A percentile compares a stretch with the other conserved stretches of the same genome.
These are phyloP conservation scores for Microstegium vimineum DNA, from an alignment of 176 grass and related monocot genomes.

Conservation along the genomic window DNA sequence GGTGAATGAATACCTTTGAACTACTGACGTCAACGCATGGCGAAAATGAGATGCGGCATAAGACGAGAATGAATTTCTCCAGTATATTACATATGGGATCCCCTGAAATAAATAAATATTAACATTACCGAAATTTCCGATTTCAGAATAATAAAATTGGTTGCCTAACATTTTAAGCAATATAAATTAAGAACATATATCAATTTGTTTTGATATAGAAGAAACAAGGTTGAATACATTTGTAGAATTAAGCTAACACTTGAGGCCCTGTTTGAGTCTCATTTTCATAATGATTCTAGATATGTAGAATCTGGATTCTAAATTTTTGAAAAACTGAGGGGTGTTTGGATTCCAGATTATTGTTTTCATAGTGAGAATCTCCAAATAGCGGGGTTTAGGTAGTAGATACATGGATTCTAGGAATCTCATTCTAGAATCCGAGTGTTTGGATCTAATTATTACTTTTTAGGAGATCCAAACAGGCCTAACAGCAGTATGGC, in stretches of 20 bases:
- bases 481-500: neutral
- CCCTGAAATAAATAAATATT: constrained; percentile 57
- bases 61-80: constrained; percentile 85
- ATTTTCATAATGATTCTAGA: neutral
- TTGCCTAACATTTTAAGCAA: neutral
- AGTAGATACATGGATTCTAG: neutral
- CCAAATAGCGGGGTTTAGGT: neutral
- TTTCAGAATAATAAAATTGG: neutral
- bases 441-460: neutral
- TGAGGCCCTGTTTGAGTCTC: neutral
- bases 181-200: neutral
- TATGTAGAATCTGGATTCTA: neutral
- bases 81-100: constrained; percentile 97
- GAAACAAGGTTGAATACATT: neutral
- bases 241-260: neutral
- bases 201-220: neutral
- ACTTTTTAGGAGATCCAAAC: neutral
- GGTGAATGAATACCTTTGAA: constrained; percentile 69
- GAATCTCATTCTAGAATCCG: neutral
- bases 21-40: constrained; percentile 81
- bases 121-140: neutral
- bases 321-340: neutral
- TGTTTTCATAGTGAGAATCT: neutral
- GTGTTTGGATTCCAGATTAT: neutral
- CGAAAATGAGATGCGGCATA: constrained; percentile 94